phyloP scores from a whole-genome alignment of 2,329 filamentous ascomycete genomes.

The Pleochaeta shiraiana region DNA sequence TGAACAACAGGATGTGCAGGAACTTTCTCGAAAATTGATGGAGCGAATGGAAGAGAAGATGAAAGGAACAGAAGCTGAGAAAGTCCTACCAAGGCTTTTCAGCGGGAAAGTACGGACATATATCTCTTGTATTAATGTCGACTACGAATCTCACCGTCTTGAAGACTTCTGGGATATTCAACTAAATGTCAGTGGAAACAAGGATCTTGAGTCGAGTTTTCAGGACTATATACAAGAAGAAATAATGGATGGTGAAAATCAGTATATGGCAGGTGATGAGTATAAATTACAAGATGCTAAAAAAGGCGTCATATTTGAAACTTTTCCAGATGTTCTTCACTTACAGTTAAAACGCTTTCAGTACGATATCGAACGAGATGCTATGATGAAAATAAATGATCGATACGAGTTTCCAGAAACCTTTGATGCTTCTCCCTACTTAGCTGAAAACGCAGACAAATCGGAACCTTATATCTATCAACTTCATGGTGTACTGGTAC shows the following conservation, averaged over 20 bases:
- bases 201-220: conserved; percentile 84
- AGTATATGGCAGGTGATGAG: conserved; percentile 81
- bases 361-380: conserved; percentile 88
- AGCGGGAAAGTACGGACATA: conserved; percentile 98
- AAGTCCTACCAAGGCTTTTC: conserved; percentile 74
- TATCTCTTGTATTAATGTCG: conserved; percentile 94
- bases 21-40: conserved; percentile 91
- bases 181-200: conserved; percentile 87
- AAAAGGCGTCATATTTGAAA: conserved; percentile 94
- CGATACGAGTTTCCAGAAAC: conserved; percentile 73
- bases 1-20: conserved; percentile 96
- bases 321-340: conserved; percentile 84
- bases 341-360: conserved; percentile 94
- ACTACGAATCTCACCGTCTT: conserved; percentile 85
- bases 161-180: conserved; percentile 99
- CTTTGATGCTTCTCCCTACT: conserved; percentile 69
- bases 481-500: conserved; percentile 83
- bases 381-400: conserved; percentile 98
- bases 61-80: conserved; percentile 89
- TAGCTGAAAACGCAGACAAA: conserved; percentile 66
- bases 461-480: conserved; percentile 85
- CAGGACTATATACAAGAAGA: conserved; percentile 92
- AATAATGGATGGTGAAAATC: conserved; percentile 94
- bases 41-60: conserved; percentile 93
- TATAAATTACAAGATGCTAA: conserved; percentile 88